Conservation (phyloP, 805 yeast genomes). For the Candida rishiriensis region DNA sequence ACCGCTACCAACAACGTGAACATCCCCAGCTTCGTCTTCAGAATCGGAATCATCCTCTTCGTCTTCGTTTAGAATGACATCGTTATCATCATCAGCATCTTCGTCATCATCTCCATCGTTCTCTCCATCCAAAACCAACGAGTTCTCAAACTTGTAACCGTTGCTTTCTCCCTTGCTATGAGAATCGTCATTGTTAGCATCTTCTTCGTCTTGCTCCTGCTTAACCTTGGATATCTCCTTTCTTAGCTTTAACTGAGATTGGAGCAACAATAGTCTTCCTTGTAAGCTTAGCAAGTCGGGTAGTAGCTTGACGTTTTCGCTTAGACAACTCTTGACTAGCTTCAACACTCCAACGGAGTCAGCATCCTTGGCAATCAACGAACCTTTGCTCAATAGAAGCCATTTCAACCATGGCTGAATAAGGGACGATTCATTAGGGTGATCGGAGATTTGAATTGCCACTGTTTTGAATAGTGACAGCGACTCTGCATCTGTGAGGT, state of each 20-base stretch:
- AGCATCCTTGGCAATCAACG: slow-evolving; percentile 49
- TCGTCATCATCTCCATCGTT: slow-evolving; percentile 18
- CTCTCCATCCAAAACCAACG: slow-evolving; percentile 28
- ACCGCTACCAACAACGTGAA: background rate
- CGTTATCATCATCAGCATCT: slow-evolving; percentile 22
- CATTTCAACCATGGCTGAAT: slow-evolving; percentile 71
- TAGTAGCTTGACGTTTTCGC: slow-evolving; percentile 51
- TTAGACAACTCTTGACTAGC: slow-evolving; percentile 52
- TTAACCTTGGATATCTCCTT: slow-evolving; percentile 35
- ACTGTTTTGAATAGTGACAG: slow-evolving; percentile 41
- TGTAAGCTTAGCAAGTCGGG: slow-evolving; percentile 74
- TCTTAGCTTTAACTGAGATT: slow-evolving; percentile 72
- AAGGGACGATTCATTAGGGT: slow-evolving; percentile 44
- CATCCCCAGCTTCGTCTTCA: background rate
- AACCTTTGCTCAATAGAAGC: slow-evolving; percentile 67
- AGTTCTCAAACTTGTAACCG: slow-evolving; percentile 20
- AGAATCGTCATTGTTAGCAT: slow-evolving; percentile 30
- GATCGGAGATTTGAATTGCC: slow-evolving; percentile 45
- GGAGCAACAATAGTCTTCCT: slow-evolving; percentile 77
- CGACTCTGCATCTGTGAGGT: slow-evolving; percentile 43
- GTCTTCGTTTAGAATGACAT: slow-evolving; percentile 10
- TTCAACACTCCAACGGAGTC: slow-evolving; percentile 53
- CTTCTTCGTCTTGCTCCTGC: slow-evolving; percentile 19
- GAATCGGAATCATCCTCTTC: slow-evolving; percentile 3
- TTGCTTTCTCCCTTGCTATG: slow-evolving; percentile 25